Evolutionary conservation across 2,329 filamentous ascomycete species (phyloP).

Genomic region (Beauveria varroae): DNA sequence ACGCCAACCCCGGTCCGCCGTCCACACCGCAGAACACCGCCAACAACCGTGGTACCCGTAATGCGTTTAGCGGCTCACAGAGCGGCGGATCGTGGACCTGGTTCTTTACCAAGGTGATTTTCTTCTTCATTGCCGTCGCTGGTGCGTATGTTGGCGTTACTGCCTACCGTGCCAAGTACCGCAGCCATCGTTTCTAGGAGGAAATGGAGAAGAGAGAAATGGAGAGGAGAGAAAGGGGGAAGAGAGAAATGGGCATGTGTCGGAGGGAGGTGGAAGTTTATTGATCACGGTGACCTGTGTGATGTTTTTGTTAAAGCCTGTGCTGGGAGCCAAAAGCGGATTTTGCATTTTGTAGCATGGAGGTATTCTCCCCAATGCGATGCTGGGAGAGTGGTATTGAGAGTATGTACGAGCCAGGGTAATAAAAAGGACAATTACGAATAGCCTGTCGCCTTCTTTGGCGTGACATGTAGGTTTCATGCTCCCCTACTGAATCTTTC

Average conservation of each 20-base stretch:
- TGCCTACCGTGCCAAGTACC: constrained; percentile 63
- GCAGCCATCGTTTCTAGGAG: constrained; percentile 49
- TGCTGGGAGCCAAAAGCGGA: background rate
- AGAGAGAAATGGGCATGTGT: background rate
- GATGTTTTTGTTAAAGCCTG: background rate
- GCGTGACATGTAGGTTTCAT: background rate
- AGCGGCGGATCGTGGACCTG: constrained; percentile 48
- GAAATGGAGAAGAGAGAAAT: background rate
- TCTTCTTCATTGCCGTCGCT: constrained; percentile 62
- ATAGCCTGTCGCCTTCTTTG: background rate
- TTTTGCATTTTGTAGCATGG: constrained; percentile 1
- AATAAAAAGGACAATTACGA: background rate
- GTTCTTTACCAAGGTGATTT: constrained; percentile 71
- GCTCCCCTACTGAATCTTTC: no score
- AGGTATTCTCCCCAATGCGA: background rate
- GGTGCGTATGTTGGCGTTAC: constrained; percentile 84
- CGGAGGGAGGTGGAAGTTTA: background rate
- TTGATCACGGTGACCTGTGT: background rate
- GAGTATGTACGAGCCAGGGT: background rate
- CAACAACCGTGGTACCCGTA: constrained; percentile 24
- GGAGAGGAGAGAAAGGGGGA: background rate
- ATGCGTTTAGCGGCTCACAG: constrained; percentile 27
- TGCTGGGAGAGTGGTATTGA: background rate
- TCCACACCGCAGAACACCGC: constrained; percentile 25
- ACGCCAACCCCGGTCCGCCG: constrained; percentile 51